Evolutionary conservation across 2,329 filamentous ascomycete species (phyloP).

Genomic region (Eutypella sp.): DNA sequence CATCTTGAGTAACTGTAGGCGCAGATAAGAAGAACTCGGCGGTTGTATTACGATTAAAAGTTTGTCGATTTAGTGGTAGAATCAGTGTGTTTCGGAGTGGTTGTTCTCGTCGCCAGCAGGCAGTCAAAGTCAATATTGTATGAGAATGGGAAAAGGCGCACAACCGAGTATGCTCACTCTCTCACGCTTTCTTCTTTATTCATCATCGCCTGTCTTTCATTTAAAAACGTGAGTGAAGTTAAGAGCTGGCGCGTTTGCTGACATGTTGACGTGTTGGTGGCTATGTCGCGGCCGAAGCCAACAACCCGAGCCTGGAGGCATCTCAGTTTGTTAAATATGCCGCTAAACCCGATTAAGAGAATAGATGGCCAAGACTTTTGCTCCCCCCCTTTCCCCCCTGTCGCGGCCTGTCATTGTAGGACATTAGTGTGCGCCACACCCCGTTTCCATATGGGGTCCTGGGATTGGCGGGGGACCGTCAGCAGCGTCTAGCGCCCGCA

Average conservation of each 20-base stretch:
- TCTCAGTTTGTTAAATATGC: conserved; percentile 1
- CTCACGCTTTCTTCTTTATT: not conserved
- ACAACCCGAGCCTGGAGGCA: not conserved
- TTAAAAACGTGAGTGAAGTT: not conserved
- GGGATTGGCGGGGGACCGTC: not conserved
- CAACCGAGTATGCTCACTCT: not conserved
- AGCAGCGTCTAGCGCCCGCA: not conserved
- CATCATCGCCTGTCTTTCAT: no score
- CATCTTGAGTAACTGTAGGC: not conserved
- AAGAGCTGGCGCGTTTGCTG: not conserved
- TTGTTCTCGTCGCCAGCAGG: not conserved
- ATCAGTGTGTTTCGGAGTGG: no score
- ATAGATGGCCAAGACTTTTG: conserved; percentile 1
- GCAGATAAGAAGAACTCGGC: no score
- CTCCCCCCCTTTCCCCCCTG: no score
- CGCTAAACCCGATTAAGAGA: conserved; percentile 6
- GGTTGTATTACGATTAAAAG: no score
- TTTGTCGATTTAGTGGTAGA: no score
- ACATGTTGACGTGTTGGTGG: not conserved
- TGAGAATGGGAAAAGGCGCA: no score
- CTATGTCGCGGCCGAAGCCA: no score
- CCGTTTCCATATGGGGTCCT: not conserved
- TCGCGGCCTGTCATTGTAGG: no score
- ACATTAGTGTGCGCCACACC: not conserved
- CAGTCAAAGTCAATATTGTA: not conserved